Conservation (phyloP, 2,329 filamentous ascomycete species). For the Davidsoniella eucalypti region DNA sequence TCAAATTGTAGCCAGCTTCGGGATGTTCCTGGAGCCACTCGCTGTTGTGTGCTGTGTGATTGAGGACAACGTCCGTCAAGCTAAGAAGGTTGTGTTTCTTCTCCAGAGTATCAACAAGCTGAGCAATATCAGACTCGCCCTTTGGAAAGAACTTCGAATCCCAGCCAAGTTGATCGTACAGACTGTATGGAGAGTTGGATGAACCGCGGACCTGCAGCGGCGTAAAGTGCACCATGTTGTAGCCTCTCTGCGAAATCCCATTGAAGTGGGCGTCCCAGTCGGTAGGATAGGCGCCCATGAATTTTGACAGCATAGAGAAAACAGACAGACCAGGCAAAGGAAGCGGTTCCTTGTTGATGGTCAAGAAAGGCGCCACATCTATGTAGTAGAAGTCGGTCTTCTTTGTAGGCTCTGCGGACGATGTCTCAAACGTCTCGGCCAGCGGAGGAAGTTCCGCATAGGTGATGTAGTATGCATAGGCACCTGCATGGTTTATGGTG, state of each 20-base stretch:
- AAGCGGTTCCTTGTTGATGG: conserved; percentile 54
- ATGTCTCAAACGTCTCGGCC: conserved; percentile 29
- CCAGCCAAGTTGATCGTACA: conserved; percentile 82
- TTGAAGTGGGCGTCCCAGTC: conserved; percentile 83
- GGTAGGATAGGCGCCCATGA: conserved; percentile 81
- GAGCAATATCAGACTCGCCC: conserved; percentile 66
- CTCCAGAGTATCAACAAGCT: conserved; percentile 68
- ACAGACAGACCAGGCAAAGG: conserved; percentile 78
- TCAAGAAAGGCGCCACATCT: conserved; percentile 72
- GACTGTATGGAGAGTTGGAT: conserved; percentile 94
- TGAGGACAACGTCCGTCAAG: conserved; percentile 92
- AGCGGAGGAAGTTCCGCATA: conserved; percentile 76
- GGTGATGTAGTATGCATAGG: conserved; percentile 88
- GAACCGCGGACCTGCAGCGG: conserved; percentile 74
- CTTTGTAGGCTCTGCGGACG: conserved; percentile 22
- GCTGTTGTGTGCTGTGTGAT: conserved; percentile 93
- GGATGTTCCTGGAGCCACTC: conserved; percentile 89
- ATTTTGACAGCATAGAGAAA: conserved; percentile 92
- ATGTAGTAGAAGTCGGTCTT: conserved; percentile 75
- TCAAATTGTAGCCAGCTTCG: conserved; percentile 86
- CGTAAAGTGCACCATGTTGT: conserved; percentile 99
- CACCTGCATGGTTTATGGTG: conserved; percentile 64
- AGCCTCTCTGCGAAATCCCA: conserved; percentile 78
- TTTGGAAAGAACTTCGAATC: conserved; percentile 68
- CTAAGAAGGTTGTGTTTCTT: conserved; percentile 69